Evolutionary conservation across 2,329 filamentous ascomycete species (phyloP), one percentile per base, ranked within the genome.

Genomic region (Aphanoascus verrucosus): DNA sequence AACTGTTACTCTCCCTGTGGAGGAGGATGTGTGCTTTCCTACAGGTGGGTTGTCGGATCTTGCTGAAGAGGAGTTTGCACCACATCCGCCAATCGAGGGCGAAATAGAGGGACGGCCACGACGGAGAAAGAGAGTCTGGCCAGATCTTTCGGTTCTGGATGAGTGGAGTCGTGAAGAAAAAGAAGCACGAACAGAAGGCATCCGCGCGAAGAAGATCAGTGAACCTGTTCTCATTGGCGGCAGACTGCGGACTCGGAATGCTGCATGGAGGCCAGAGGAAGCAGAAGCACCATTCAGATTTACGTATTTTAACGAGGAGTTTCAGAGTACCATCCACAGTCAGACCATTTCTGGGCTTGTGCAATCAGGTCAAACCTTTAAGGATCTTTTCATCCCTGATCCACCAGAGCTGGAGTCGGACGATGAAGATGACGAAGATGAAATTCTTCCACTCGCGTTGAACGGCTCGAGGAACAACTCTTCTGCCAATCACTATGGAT

Each of bases 271-370:
- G 66, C 81, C 85, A 38, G 83, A 87, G 51, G 87, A 93, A 58
- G 87, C 91, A 58, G 91, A 96, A 59, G 82, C 85, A 0, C 93
- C 93, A 0, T 97, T 94, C 67, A 81, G 93, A 23, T 98, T 96
- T 67, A 97, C 93, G 0, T 98, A 98, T 69, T 98, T 98, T 77
- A 97, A 97, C 68, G 93, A 97, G 66, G 88, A 95, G 58, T 88
- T 97, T 53, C 85, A 88, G 63, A 94, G 87, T 67, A 98, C 93
- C 0, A 94, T 98, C 57, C 93, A 98, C 69, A 93, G 89, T 56
- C 88, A 94, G 68, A 93, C 86, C 0, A 95, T 98, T 54, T 94
- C 89, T 1, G 93, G 96, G 66, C 78, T 98, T 17, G 79, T 94
- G 7, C 89, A 95, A 60, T 84, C 87, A 0, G 93, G 88, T 5